Evolutionary conservation across 768 basidiomycete genomes (phyloP), one percentile per base, ranked within the genome.

Genomic region (Pseudohyphozyma bogoriensis): DNA sequence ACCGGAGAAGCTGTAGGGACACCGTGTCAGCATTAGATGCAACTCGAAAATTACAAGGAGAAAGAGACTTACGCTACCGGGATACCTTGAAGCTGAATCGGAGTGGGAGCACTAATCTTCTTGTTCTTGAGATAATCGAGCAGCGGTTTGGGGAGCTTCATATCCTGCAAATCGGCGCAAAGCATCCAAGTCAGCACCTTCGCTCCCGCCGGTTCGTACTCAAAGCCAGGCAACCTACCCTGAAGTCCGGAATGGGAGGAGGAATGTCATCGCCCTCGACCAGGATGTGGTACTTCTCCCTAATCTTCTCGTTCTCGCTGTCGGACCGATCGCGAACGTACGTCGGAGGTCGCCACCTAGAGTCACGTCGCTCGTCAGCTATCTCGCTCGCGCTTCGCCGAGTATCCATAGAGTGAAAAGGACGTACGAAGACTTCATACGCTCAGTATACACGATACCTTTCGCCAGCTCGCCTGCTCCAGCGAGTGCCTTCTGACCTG

Each of bases 81-180:
- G 59, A 99, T 85, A 28, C 95, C 95, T 75, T 97, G 95, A 22
- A 96, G 78, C 73, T 99, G 95, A 69, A 99, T 99, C 2, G 95
- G 95, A 3, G 95, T 91, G 0, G 95, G 95, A 39, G 77, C 78
- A 3, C 78, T 78, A 70, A 99, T 99, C 50, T 87, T 85, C 59
- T 91, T 90, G 35, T 82, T 79, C 73, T 83, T 85, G 51, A 99
- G 79, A 73, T 85, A 85, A 59, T 87, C 81, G 12, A 97, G 76
- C 46, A 97, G 82, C 4, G 85, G 79, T 42, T 81, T 80, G 10
- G 93, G 95, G n/a, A 99, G 84, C 78, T 96, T 97, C 95, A 99
- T 99, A 72, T 97, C 93, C 87, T 92, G 60, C 37, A 52, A 51
- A 40, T 22, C 16, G 2, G 28, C 24, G 29, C 1, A 1, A 50